Conservation (phyloP, 495 filamentous ascomycete species). For the Lichina pygmaea region DNA sequence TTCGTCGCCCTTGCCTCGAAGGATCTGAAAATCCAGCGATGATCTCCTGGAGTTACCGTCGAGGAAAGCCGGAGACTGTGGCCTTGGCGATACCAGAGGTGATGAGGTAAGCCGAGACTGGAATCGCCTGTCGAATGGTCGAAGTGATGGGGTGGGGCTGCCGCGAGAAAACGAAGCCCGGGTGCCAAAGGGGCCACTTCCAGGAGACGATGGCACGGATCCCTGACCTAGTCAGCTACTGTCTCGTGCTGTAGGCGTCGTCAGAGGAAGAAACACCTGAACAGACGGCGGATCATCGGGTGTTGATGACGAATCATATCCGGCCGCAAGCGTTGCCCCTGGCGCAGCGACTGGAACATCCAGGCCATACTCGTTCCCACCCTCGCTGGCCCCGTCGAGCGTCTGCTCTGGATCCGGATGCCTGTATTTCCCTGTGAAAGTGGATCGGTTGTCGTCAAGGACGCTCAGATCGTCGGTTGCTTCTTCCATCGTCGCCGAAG, state of each 20-base stretch:
- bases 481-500: not conserved
- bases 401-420: not conserved
- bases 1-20: slow-evolving; percentile 12
- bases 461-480: not conserved
- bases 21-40: slow-evolving; percentile 24
- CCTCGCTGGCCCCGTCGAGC: not conserved
- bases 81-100: slow-evolving; percentile 28
- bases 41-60: slow-evolving; percentile 49
- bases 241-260: not conserved
- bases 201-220: slow-evolving; percentile 51
- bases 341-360: too few relatives aligned
- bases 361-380: not conserved
- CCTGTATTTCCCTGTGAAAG: not conserved
- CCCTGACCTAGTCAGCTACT: slow-evolving; percentile 23
- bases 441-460: not conserved
- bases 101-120: slow-evolving; percentile 55
- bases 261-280: slow-evolving; percentile 27
- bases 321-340: slow-evolving; percentile 4
- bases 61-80: slow-evolving; percentile 57
- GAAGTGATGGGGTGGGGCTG: slow-evolving; percentile 51
- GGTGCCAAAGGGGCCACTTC: slow-evolving; percentile 29
- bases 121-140: slow-evolving; percentile 86
- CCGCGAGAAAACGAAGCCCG: slow-evolving; percentile 19
- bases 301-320: slow-evolving; percentile 27
- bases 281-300: slow-evolving; percentile 80